Conservation (phyloP, 805 yeast genomes). For the Kregervanrija fluxuum region DNA sequence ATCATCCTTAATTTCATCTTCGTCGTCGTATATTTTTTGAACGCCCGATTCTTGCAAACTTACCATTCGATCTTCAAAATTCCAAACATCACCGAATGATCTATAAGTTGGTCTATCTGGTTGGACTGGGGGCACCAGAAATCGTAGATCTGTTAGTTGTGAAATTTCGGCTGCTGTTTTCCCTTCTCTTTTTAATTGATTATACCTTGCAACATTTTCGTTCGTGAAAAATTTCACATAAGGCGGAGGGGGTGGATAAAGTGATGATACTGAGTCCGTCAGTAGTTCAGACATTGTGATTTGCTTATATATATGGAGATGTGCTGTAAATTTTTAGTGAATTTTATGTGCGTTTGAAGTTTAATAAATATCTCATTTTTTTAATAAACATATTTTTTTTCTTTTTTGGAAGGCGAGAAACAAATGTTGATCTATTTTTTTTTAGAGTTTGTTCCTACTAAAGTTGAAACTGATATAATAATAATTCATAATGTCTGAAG, state of each 20-base stretch:
- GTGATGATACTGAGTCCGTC: conserved; percentile 42
- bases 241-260: conserved; percentile 95
- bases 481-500: conserved; percentile 8
- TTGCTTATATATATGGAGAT: too few relatives aligned
- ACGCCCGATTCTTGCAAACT: conserved; percentile 72
- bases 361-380: too few relatives aligned
- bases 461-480: too few relatives aligned
- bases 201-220: conserved; percentile 49
- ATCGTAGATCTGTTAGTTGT: conserved; percentile 36
- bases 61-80: conserved; percentile 68
- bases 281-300: not conserved
- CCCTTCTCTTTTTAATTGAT: conserved; percentile 19
- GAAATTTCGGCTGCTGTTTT: conserved; percentile 18
- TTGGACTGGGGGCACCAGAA: conserved; percentile 55
- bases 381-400: too few relatives aligned
- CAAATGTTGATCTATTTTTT: too few relatives aligned
- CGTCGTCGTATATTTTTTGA: conserved; percentile 52
- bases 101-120: conserved; percentile 66
- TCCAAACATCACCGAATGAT: conserved; percentile 90
- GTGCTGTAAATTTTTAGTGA: too few relatives aligned
- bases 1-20: not conserved
- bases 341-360: too few relatives aligned
- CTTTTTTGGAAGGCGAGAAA: too few relatives aligned
- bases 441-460: too few relatives aligned
- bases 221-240: conserved; percentile 66